phyloP scores from a whole-genome alignment of 495 filamentous ascomycete genomes.

The Trichocladium uniseriatum region DNA sequence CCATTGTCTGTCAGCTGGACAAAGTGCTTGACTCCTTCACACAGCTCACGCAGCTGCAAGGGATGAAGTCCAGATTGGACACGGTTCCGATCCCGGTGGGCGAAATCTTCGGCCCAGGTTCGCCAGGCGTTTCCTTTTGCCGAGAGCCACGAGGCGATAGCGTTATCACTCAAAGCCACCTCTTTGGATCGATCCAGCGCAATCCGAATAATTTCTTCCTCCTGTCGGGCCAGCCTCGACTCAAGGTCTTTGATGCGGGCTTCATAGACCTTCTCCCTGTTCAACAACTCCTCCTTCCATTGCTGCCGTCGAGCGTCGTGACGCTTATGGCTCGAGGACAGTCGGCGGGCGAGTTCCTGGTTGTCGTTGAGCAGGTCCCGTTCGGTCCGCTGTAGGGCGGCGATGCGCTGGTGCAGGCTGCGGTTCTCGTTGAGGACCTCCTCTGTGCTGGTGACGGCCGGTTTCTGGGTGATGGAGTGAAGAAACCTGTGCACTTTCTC shows the following conservation, averaged over 20 bases:
- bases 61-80: constrained; percentile 14
- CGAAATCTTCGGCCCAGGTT: constrained; percentile 6
- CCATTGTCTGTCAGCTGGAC: constrained; percentile 12
- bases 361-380: constrained; percentile 14
- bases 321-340: constrained; percentile 2
- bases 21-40: constrained; percentile 13
- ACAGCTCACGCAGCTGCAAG: constrained; percentile 12
- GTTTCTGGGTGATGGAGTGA: neutral
- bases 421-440: constrained; percentile 15
- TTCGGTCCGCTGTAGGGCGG: constrained; percentile 17
- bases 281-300: constrained; percentile 11
- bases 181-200: neutral
- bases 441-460: neutral
- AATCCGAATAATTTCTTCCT: constrained; percentile 4
- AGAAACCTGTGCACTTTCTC: constrained; percentile 11
- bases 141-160: constrained; percentile 4
- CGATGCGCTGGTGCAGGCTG: constrained; percentile 17
- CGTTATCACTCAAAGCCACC: neutral
- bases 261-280: constrained; percentile 5
- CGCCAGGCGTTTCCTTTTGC: constrained; percentile 3
- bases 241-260: constrained; percentile 14
- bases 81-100: constrained; percentile 6
- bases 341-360: constrained; percentile 4
- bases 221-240: neutral
- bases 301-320: constrained; percentile 5